Evolutionary conservation across 805 yeast species (phyloP), one percentile per base, ranked within the genome.

Genomic region (Ogataea philodendri): DNA sequence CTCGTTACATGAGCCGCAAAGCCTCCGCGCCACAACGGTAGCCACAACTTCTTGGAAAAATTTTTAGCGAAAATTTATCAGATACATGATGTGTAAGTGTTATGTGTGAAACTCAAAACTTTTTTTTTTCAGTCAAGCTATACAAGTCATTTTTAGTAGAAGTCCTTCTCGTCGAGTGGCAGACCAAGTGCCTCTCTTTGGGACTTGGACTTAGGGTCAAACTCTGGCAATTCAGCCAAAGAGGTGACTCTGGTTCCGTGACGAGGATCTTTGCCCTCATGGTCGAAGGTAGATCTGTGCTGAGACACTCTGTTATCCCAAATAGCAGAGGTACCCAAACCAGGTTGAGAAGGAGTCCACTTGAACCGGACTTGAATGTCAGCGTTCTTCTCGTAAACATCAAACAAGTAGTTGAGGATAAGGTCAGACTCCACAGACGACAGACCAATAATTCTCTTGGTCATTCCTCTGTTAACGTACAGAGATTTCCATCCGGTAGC

Each of bases 401-500:
- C 56, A 43, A 57, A 70, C 19, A 48, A 29, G 46, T 72, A 65
- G 28, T 66, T 60, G 48, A 75, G 61, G 37, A 77, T 66, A 10
- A 69, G 51, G 24, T 67, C 68, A 7, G 72, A 64, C 56, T 77
- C 82, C 32, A 60, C 72, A 15, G 69, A 67, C 35, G 70, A 67
- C 35, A 76, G 62, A 0, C 79, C 82, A 7, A 69, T 67, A 39
- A 76, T 76, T 41, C 74, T 63, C 27, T 52, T 61, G 9, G 79
- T 75, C 67, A 67, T 66, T 14, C 65, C 59, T 30, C 76, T 65
- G 57, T 76, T 75, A 26, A 76, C 74, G 41, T 62, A 77, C 44
- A 78, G 58, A 1, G 78, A 61, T 56, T 78, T 78, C 74, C 76
- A 67, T 27, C 81, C 81, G 18, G 83, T 77, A 9, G 70, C 79